phyloP scores from a whole-genome alignment of 148 eudicot species.

The Cornus kousa region DNA sequence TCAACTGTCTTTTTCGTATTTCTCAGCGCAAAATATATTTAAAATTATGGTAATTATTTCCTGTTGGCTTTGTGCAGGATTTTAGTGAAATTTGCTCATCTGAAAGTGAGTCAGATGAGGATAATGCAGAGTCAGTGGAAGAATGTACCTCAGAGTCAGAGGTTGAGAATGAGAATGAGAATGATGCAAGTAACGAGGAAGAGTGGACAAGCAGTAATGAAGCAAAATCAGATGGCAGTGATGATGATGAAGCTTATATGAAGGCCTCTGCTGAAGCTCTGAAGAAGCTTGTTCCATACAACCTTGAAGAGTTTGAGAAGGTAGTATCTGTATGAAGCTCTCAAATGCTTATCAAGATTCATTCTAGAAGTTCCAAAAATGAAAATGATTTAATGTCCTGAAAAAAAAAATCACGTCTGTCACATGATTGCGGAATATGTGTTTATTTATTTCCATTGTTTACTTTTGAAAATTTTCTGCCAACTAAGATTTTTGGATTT shows the following conservation, averaged over 20 bases:
- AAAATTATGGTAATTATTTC: neutral
- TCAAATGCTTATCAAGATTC: slow-evolving; percentile 1
- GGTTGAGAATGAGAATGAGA: slow-evolving; percentile 76
- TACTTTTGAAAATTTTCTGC: neutral
- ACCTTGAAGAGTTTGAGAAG: slow-evolving; percentile 86
- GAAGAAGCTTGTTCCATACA: slow-evolving; percentile 71
- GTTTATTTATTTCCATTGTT: slow-evolving; percentile 3
- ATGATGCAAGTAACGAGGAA: slow-evolving; percentile 63
- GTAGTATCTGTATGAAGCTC: slow-evolving; percentile 26
- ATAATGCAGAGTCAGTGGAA: slow-evolving; percentile 58
- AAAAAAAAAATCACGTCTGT: neutral
- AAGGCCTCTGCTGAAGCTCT: slow-evolving; percentile 77
- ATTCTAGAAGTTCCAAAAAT: neutral
- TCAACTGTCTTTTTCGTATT: neutral
- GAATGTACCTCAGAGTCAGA: slow-evolving; percentile 79
- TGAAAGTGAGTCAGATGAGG: slow-evolving; percentile 82
- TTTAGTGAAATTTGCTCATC: slow-evolving; percentile 67
- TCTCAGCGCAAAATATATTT: neutral
- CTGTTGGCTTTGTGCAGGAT: slow-evolving; percentile 45
- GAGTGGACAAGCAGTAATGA: slow-evolving; percentile 76
- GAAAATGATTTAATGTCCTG: neutral
- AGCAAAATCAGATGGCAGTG: slow-evolving; percentile 62
- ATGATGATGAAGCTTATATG: slow-evolving; percentile 61
- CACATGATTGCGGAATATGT: neutral
- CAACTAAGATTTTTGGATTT: neutral